Evolutionary conservation across 1,284 basidiomycete genomes (phyloP), one percentile per base, ranked within the genome.

Genomic region (Cerioporus squamosus): DNA sequence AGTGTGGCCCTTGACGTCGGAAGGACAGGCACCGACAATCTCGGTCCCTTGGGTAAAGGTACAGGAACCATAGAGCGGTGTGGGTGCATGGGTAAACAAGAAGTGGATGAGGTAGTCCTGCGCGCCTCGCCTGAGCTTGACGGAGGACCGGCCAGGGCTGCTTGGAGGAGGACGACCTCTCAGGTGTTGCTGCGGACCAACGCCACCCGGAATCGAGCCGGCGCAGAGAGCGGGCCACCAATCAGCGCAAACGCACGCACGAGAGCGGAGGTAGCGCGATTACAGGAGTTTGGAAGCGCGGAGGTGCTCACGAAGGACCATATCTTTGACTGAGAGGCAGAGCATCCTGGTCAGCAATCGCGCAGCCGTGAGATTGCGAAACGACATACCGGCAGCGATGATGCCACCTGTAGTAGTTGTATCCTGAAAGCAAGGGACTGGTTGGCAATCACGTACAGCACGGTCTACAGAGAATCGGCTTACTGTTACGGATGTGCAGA

Each of bases 401-500:
- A 92, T 91, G 26, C 89, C 89, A 10, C 84, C 82, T 7, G 90
- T 92, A 15, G 90, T 90, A 5, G 80, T 80, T 2, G 85, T 86
- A 65, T 92, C 90, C 86, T 88, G 55, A 42, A 12, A 39, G 7
- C 40, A 31, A 20, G 10, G 7, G 12, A 36, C 17, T 46, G 42
- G 29, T 53, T 44, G 14, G 10, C 33, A 36, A 36, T 2, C 33
- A 15, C 10, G 14, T 36, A 14, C 6, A 36, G 14, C 12, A 14
- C 5, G 15, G 14, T 14, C 15, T 36, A 5, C 15, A 17, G 15
- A 17, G 12, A 29, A 29, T 17, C 10, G 42, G 68, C 81, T 50
- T 62, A 88, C 86, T 52, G 89, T 92, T 36, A 92, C 88, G 18
- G 87, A 89, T 17, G 90, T 92, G 64, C 85, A 87, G 68, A 90